Evolutionary conservation across 805 yeast species (phyloP).

Genomic region (Candida pseudofarinosa): DNA sequence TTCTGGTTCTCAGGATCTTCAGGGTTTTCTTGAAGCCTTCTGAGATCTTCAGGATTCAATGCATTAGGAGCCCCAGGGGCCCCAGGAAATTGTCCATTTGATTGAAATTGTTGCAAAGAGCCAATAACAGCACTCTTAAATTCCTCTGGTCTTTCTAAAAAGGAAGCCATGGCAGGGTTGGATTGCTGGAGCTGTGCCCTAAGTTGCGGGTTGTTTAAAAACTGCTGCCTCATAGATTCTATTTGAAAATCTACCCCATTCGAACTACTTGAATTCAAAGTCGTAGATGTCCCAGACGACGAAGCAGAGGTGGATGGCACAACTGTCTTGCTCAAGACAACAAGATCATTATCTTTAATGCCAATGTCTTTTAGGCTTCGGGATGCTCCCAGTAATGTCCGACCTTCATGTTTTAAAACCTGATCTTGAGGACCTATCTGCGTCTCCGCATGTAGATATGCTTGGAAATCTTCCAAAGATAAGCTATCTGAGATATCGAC

Average conservation of each 20-base stretch:
- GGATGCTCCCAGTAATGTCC: conserved; percentile 24
- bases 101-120: conserved; percentile 29
- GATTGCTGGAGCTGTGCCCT: conserved; percentile 30
- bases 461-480: conserved; percentile 63
- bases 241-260: conserved; percentile 26
- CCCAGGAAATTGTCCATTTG: conserved; percentile 15
- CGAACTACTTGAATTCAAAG: conserved; percentile 1
- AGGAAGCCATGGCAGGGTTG: conserved; percentile 46
- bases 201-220: conserved; percentile 38
- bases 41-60: conserved; percentile 38
- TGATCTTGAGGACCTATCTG: conserved; percentile 45
- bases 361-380: conserved; percentile 45
- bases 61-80: conserved; percentile 32
- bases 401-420: conserved; percentile 46
- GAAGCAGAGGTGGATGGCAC: conserved; percentile 7
- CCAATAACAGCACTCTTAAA: conserved; percentile 42
- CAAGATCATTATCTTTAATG: conserved; percentile 55
- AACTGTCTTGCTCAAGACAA: conserved; percentile 36
- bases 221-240: conserved; percentile 48
- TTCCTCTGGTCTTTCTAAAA: conserved; percentile 43
- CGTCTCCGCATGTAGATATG: conserved; percentile 69
- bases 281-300: conserved; percentile 5
- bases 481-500: conserved; percentile 68
- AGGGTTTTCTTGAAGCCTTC: conserved; percentile 56
- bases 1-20: conserved; percentile 67